A percentile compares a stretch with the other conserved stretches of the same genome.
Evolutionary conservation across 1,284 basidiomycete species (phyloP).

Genomic region (Hortiboletus rubellus): DNA sequence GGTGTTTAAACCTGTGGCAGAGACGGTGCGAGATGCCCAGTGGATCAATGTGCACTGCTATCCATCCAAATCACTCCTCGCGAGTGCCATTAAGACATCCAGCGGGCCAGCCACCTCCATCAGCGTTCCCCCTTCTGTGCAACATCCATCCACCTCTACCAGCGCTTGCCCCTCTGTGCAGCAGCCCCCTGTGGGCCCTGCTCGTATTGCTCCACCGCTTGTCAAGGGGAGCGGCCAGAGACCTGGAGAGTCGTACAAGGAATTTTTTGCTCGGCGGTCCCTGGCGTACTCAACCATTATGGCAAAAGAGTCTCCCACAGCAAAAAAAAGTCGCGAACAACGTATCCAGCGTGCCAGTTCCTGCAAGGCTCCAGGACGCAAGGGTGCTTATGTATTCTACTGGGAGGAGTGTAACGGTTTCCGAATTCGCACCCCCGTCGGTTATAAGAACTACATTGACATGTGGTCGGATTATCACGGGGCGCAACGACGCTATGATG

Average conservation of each 20-base stretch:
- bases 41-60: constrained; percentile 2
- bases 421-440: neutral
- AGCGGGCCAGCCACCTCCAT: neutral
- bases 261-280: neutral
- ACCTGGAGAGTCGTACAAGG: neutral
- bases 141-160: neutral
- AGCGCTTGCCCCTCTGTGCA: too few relatives aligned
- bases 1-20: neutral
- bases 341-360: neutral
- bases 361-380: neutral
- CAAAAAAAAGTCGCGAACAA: neutral
- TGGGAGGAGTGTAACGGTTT: constrained; percentile 2
- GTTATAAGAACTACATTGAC: too few relatives aligned
- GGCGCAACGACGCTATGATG: too few relatives aligned
- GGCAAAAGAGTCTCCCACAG: neutral
- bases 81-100: neutral
- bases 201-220: neutral
- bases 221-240: constrained; percentile 4
- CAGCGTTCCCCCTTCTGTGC: neutral
- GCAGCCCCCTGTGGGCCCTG: neutral
- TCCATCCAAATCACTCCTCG: neutral
- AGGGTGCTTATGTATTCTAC: neutral
- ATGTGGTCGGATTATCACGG: too few relatives aligned
- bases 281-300: neutral
- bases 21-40: neutral